Evolutionary conservation across 495 filamentous ascomycete genomes (phyloP), one percentile per base, ranked within the genome.

Genomic region (Penicillium lividum): DNA sequence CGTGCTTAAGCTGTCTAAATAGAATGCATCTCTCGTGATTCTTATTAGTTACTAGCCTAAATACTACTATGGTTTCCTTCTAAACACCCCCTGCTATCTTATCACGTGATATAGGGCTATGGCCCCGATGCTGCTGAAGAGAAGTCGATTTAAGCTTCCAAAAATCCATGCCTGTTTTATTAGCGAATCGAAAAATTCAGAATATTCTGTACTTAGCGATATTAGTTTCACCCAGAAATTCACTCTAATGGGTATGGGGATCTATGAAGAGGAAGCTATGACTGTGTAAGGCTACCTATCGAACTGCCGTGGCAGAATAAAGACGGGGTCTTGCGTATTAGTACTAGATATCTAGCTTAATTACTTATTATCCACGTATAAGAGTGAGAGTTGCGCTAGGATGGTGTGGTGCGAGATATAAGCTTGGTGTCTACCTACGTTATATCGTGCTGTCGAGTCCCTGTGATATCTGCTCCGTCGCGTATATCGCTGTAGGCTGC

Each of bases 131-230:
- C 27, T 48, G 27, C 27, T 48, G 45, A 48, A 48, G 45, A 48
- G 45, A 48, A 48, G 45, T 48, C 45, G 45, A 48, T 48, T 48
- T 48, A n/a, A 48, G 45, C 45, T 48, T 48, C 45, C 22, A 48
- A 30, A 48, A 48, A 48, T 48, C 45, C 27, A 48, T 48, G 27
- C 45, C 45, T 9, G 30, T 30, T 48, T 30, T 48, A 30, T 30
- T 48, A 27, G 45, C 45, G 45, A 48, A 48, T 48, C 27, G 27
- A 48, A 48, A 30, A 48, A 48, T 48, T 13, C 27, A 48, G 45
- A 48, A 9, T 15, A 48, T 30, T 48, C 27, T 28, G 27, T 48
- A 48, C 45, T 48, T 7, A n/a, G 45, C 30, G 45, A 30, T 48
- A 48, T 48, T 9, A 48, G 11, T 48, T 48, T 48, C 45, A 29